Conservation (phyloP, 1,284 basidiomycete species). For the Trichosporon ovoides region DNA sequence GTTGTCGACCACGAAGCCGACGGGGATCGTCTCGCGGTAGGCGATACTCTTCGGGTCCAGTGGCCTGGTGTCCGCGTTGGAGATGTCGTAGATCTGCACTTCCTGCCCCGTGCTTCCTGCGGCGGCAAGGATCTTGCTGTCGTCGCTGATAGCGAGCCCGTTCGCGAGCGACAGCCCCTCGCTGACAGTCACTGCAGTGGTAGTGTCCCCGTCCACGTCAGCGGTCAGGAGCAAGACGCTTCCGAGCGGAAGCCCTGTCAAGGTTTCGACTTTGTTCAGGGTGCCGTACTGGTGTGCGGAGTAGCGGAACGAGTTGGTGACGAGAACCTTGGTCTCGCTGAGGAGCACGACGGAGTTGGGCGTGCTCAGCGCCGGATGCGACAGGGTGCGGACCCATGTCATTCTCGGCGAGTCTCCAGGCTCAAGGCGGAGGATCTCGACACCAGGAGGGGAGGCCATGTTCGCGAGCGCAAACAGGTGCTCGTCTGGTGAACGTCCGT, state of each 20-base stretch:
- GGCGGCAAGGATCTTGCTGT: constrained; percentile 8
- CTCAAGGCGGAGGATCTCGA: constrained; percentile 12
- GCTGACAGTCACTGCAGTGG: background rate
- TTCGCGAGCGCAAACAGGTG: constrained; percentile 11
- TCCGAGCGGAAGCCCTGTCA: constrained; percentile 2
- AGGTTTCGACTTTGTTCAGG: constrained; percentile 5
- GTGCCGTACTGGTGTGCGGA: background rate
- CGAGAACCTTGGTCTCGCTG: constrained; percentile 6
- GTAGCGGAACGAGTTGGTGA: constrained; percentile 12
- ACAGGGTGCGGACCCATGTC: constrained; percentile 5
- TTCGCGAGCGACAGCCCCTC: constrained; percentile 1
- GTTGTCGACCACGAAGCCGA: constrained; percentile 12
- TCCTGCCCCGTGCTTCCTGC: background rate
- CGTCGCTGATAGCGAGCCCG: constrained; percentile 4
- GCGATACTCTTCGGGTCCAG: background rate
- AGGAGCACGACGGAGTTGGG: constrained; percentile 14
- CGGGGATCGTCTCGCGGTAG: constrained; percentile 13
- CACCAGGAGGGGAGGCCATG: background rate
- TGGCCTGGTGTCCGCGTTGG: background rate
- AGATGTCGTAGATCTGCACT: constrained; percentile 15
- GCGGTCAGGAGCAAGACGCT: background rate
- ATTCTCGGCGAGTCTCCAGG: background rate
- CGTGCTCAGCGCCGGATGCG: background rate
- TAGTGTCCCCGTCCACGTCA: background rate
- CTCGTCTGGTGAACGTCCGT: background rate